phyloP scores from a whole-genome alignment of 2,329 filamentous ascomycete genomes.

The Aspergillus flavus region DNA sequence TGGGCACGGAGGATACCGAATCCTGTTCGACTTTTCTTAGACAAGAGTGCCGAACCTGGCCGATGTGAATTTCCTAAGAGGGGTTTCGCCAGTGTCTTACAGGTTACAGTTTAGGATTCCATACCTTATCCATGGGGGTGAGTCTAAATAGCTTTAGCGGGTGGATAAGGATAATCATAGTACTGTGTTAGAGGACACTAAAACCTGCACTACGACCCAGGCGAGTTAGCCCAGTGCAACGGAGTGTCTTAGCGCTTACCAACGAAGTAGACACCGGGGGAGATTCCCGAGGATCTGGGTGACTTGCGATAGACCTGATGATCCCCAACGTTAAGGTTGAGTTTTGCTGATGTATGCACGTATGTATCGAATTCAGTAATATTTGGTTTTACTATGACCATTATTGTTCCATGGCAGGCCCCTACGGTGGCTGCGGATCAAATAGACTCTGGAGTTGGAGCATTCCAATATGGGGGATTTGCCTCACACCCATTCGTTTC shows the following conservation, averaged over 20 bases:
- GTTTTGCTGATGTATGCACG: slow-evolving; percentile 6
- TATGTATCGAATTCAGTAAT: not conserved
- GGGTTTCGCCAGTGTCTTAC: not conserved
- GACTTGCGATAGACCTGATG: slow-evolving; percentile 10
- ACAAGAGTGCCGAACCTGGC: not conserved
- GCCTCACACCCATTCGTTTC: slow-evolving; percentile 1
- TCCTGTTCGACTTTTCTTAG: not conserved
- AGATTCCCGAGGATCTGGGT: slow-evolving; percentile 18
- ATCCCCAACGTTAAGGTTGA: slow-evolving; percentile 21
- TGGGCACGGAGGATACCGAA: slow-evolving; percentile 6
- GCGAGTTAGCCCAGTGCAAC: slow-evolving; percentile 6
- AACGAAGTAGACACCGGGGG: slow-evolving; percentile 5
- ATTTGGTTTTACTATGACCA: not conserved
- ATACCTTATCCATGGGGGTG: not conserved
- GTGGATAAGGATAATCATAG: not conserved
- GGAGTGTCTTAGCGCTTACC: not conserved
- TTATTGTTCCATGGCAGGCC: not conserved
- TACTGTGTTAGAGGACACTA: not conserved
- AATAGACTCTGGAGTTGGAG: slow-evolving; percentile 18
- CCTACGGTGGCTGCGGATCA: slow-evolving; percentile 8
- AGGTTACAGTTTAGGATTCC: not conserved
- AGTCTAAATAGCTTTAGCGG: not conserved
- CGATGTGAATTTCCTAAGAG: not conserved
- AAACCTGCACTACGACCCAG: not conserved
- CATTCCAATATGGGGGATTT: slow-evolving; percentile 17